Evolutionary conservation across 352 stramenopile genomes (phyloP).

Genomic region (Globisporangium spinosum): DNA sequence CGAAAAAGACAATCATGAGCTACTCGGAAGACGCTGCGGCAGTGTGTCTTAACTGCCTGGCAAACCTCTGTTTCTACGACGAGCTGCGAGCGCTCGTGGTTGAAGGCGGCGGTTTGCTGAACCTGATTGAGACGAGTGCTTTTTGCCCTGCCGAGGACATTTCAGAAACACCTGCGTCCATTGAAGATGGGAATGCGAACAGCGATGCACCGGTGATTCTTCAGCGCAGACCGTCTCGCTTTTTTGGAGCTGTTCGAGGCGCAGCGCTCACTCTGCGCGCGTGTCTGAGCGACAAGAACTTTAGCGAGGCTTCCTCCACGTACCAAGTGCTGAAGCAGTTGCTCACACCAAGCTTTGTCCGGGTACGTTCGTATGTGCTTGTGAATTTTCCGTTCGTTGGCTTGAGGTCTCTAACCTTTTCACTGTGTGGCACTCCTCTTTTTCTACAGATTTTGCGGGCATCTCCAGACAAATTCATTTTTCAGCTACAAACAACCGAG

Average conservation of each 20-base stretch:
- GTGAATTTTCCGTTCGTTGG: background rate
- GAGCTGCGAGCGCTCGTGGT: slow-evolving; percentile 53
- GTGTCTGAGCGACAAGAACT: slow-evolving; percentile 47
- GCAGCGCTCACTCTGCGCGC: slow-evolving; percentile 54
- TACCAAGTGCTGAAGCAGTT: slow-evolving; percentile 72
- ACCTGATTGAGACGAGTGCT: slow-evolving; percentile 57
- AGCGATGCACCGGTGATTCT: slow-evolving; percentile 19
- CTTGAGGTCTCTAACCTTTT: background rate
- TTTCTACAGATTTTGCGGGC: slow-evolving; percentile 45
- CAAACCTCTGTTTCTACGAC: slow-evolving; percentile 57
- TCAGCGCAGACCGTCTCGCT: slow-evolving; percentile 35
- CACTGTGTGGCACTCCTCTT: slow-evolving; percentile 6
- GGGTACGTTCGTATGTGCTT: slow-evolving; percentile 31
- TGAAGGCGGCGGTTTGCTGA: slow-evolving; percentile 58
- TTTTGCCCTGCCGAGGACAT: slow-evolving; percentile 62
- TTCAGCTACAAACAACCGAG: slow-evolving; percentile 50
- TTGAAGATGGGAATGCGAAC: slow-evolving; percentile 24
- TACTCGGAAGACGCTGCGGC: slow-evolving; percentile 56
- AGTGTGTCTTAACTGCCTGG: slow-evolving; percentile 59
- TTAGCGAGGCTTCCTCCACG: slow-evolving; percentile 26
- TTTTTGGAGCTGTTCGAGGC: slow-evolving; percentile 49
- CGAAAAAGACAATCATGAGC: slow-evolving; percentile 49
- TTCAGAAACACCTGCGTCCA: slow-evolving; percentile 17
- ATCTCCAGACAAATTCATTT: slow-evolving; percentile 61
- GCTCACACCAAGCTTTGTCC: slow-evolving; percentile 72